Evolutionary conservation across 2,329 filamentous ascomycete species (phyloP).

Genomic region (Sporothrix mexicana): DNA sequence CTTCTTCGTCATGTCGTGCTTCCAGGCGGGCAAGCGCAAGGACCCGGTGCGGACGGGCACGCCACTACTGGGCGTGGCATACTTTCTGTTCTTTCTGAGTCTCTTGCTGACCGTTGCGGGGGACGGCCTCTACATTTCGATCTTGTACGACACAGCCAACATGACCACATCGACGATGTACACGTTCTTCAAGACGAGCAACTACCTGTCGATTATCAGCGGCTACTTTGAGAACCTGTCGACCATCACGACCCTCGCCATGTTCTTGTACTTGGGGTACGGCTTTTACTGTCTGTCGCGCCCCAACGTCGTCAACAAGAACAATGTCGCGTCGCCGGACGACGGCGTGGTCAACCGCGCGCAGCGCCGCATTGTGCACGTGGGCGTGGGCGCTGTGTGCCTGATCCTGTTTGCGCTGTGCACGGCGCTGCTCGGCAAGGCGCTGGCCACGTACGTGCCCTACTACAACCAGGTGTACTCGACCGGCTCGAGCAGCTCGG

Average conservation of each 20-base stretch:
- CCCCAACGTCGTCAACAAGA: conserved; percentile 29
- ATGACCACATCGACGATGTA: not conserved
- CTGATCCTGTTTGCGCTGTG: conserved; percentile 35
- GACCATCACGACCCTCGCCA: conserved; percentile 31
- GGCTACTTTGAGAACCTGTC: conserved; percentile 35
- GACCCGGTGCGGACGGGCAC: conserved; percentile 40
- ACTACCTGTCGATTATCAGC: conserved; percentile 24
- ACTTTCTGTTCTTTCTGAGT: conserved; percentile 36
- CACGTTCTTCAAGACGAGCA: not conserved
- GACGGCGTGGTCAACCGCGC: not conserved
- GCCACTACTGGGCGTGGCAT: conserved; percentile 38
- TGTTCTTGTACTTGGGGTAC: conserved; percentile 38
- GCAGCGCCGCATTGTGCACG: conserved; percentile 28
- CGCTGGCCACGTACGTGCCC: not conserved
- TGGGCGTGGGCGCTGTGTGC: conserved; percentile 27
- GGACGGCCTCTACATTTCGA: not conserved
- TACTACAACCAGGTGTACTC: not conserved
- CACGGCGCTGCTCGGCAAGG: conserved; percentile 27
- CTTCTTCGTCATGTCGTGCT: conserved; percentile 38
- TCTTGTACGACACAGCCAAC: not conserved
- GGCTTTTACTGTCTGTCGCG: conserved; percentile 39
- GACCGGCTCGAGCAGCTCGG: not conserved
- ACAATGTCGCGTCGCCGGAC: not conserved
- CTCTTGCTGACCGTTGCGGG: conserved; percentile 20
- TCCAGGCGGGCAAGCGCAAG: conserved; percentile 35